Conservation (phyloP, 352 stramenopile species). For the Globisporangium camurandrum region DNA sequence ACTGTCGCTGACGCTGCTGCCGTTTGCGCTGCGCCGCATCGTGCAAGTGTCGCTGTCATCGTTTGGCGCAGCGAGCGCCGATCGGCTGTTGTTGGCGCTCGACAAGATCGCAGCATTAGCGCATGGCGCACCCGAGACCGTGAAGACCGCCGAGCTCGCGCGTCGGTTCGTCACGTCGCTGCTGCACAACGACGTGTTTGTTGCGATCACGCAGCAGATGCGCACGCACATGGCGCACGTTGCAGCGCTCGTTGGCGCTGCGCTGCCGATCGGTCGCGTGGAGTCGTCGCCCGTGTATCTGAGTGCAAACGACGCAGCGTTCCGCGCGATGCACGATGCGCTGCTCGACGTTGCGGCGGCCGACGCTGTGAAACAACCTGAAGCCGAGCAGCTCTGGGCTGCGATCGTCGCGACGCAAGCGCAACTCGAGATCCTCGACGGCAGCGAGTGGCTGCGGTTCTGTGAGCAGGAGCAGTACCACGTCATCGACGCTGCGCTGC, state of each 20-base stretch:
- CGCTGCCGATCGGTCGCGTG: background rate
- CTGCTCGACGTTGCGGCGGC: conserved; percentile 8
- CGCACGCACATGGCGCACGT: conserved; percentile 17
- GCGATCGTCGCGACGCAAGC: conserved; percentile 26
- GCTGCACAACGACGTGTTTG: conserved; percentile 37
- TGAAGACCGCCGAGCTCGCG: conserved; percentile 21
- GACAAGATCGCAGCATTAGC: conserved; percentile 37
- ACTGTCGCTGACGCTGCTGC: conserved; percentile 28
- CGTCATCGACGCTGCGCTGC: conserved; percentile 37
- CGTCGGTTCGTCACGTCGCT: conserved; percentile 48
- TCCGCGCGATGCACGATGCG: conserved; percentile 19
- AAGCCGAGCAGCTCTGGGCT: conserved; percentile 30
- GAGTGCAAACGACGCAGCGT: conserved; percentile 39
- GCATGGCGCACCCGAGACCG: conserved; percentile 3
- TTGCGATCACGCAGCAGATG: conserved; percentile 19
- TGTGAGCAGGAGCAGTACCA: conserved; percentile 61
- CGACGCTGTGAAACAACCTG: conserved; percentile 10
- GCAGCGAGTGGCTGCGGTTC: conserved; percentile 61
- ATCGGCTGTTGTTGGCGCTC: conserved; percentile 49
- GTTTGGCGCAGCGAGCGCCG: conserved; percentile 29
- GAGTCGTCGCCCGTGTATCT: conserved; percentile 33
- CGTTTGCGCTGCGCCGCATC: conserved; percentile 52
- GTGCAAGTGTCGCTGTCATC: conserved; percentile 31
- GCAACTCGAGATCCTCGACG: conserved; percentile 48
- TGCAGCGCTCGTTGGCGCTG: conserved; percentile 4